Evolutionary conservation across 805 yeast genomes (phyloP).

Genomic region (Starmerella vaccinii): DNA sequence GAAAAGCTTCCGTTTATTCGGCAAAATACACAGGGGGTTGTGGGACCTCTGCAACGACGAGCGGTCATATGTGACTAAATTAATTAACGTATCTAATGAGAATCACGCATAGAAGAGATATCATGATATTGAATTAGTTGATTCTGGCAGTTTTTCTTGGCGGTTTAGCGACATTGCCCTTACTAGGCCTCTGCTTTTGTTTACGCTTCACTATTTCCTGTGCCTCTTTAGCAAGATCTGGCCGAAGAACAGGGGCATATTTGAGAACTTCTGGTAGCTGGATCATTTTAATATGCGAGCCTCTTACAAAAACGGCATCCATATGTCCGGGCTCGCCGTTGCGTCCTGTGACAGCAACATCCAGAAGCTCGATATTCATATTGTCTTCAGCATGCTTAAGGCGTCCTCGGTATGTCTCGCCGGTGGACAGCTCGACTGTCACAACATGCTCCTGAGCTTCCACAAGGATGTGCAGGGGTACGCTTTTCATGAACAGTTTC

Average conservation of each 20-base stretch:
- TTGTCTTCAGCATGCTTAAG: slow-evolving; percentile 76
- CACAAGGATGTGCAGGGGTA: slow-evolving; percentile 75
- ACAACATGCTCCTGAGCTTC: slow-evolving; percentile 86
- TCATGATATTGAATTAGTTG: neutral
- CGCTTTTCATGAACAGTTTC: slow-evolving; percentile 34
- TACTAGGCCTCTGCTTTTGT: neutral
- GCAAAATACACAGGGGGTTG: too few species aligned
- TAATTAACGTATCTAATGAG: neutral
- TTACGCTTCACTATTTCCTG: neutral
- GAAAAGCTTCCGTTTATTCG: too few species aligned
- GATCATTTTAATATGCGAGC: slow-evolving; percentile 77
- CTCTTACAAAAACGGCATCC: slow-evolving; percentile 82
- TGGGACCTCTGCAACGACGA: too few species aligned
- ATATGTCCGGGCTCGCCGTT: slow-evolving; percentile 67
- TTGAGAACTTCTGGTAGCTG: slow-evolving; percentile 78
- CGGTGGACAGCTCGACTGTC: slow-evolving; percentile 71
- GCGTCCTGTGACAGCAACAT: slow-evolving; percentile 66
- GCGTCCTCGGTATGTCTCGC: slow-evolving; percentile 82
- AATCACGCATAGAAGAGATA: neutral
- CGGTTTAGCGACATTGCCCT: neutral
- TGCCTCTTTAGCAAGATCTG: slow-evolving; percentile 20
- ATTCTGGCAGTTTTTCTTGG: slow-evolving; percentile 1
- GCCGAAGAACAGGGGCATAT: slow-evolving; percentile 78
- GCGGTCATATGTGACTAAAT: neutral
- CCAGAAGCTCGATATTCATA: slow-evolving; percentile 81